phyloP scores from a whole-genome alignment of 768 basidiomycete genomes.

The Grammothele lineata region DNA sequence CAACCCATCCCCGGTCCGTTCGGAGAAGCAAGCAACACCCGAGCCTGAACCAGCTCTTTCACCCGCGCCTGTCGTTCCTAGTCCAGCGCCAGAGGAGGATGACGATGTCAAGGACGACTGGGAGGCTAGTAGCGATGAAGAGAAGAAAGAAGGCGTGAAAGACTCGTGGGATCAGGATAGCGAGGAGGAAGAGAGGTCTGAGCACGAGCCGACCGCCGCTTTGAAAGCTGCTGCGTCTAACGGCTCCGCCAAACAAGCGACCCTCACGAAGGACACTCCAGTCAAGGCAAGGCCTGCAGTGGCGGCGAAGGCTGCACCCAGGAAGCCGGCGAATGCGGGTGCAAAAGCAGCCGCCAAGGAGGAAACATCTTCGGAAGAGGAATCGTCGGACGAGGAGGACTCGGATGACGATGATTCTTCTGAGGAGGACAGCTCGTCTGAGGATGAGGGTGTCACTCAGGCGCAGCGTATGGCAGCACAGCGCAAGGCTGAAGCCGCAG shows the following conservation, averaged over 20 bases:
- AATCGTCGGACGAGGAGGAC: slow-evolving; percentile 17
- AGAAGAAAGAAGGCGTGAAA: slow-evolving; percentile 27
- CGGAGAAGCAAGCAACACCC: slow-evolving; percentile 31
- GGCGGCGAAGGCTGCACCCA: slow-evolving; percentile 18
- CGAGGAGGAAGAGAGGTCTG: slow-evolving; percentile 30
- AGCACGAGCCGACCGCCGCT: not conserved
- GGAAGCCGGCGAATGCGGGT: slow-evolving; percentile 12
- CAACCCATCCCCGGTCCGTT: slow-evolving; percentile 21
- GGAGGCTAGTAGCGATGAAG: slow-evolving; percentile 46
- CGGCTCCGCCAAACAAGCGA: slow-evolving; percentile 19
- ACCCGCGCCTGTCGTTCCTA: slow-evolving; percentile 22
- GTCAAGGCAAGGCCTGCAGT: too few relatives aligned
- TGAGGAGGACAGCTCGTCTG: slow-evolving; percentile 37
- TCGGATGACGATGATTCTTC: slow-evolving; percentile 21
- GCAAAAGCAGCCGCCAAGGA: slow-evolving; percentile 12
- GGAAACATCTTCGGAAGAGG: slow-evolving; percentile 18
- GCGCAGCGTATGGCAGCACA: slow-evolving; percentile 65
- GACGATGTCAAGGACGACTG: slow-evolving; percentile 47
- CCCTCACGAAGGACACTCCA: too few relatives aligned
- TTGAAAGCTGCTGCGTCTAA: slow-evolving; percentile 7
- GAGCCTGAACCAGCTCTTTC: slow-evolving; percentile 22
- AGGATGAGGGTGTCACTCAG: slow-evolving; percentile 53
- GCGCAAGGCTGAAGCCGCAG: slow-evolving; percentile 81
- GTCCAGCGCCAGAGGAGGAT: slow-evolving; percentile 15
- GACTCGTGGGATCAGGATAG: slow-evolving; percentile 66